phyloP scores from a whole-genome alignment of 495 filamentous ascomycete species.

The Aspergillus homomorphus region DNA sequence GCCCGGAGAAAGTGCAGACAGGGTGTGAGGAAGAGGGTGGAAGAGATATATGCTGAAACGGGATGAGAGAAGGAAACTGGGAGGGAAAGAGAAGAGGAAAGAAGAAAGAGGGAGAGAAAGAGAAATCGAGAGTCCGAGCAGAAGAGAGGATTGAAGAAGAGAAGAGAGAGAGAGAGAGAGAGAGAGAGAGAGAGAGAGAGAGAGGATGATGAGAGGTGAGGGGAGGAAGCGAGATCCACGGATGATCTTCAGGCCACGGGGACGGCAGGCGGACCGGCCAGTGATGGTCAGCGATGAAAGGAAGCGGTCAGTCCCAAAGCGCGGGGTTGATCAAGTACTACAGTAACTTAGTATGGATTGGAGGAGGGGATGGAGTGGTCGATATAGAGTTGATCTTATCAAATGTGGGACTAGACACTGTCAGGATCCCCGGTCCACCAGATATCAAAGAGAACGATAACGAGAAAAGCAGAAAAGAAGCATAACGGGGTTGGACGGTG shows the following conservation, averaged over 20 bases:
- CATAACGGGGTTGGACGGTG: no score
- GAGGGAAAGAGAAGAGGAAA: conserved; percentile 9
- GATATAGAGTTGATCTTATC: not conserved
- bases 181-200: conserved; percentile 5
- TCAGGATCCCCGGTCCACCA: not conserved
- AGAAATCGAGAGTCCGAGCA: not conserved
- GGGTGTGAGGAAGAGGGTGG: not conserved
- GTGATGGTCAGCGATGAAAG: not conserved
- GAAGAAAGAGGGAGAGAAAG: conserved; percentile 3
- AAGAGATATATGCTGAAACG: not conserved
- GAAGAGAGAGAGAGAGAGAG: conserved; percentile 2
- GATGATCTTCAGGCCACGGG: conserved; percentile 3
- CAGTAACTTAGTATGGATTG: not conserved
- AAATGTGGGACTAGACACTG: not conserved
- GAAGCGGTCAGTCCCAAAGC: conserved; percentile 7
- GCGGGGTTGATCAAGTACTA: conserved; percentile 3
- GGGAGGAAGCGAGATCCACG: not conserved
- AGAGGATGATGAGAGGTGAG: not conserved
- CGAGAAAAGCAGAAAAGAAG: not conserved
- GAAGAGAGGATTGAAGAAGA: not conserved
- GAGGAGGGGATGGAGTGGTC: not conserved
- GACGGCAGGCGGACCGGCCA: conserved; percentile 4
- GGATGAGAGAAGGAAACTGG: conserved; percentile 7
- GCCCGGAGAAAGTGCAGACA: conserved; percentile 19
- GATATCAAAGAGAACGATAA: not conserved